Evolutionary conservation across 805 yeast genomes (phyloP).

Genomic region (Ascoidea asiatica): DNA sequence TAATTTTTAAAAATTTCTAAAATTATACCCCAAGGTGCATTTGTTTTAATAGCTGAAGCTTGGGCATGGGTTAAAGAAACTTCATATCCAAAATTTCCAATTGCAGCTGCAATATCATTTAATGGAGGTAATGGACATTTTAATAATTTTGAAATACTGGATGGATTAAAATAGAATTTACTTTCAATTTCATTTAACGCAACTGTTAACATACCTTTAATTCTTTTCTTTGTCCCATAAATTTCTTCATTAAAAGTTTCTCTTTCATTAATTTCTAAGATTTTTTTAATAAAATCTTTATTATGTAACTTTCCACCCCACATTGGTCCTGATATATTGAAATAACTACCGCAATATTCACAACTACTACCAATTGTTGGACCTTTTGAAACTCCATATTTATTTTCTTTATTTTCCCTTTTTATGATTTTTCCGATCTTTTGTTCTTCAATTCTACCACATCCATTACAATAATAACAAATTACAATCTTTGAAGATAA

Average conservation of each 20-base stretch:
- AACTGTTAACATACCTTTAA: conserved; percentile 83
- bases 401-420: conserved; percentile 23
- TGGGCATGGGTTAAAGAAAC: conserved; percentile 85
- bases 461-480: conserved; percentile 76
- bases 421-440: conserved; percentile 52
- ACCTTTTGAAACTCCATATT: conserved; percentile 54
- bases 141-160: conserved; percentile 58
- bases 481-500: conserved; percentile 66
- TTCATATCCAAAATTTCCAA: conserved; percentile 71
- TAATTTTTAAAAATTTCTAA: conserved; percentile 65
- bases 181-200: conserved; percentile 54
- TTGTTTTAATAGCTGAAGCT: conserved; percentile 75
- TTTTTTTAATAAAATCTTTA: conserved; percentile 45
- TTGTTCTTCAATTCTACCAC: conserved; percentile 62
- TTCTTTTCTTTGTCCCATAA: conserved; percentile 73
- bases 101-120: conserved; percentile 56
- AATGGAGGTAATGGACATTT: conserved; percentile 79
- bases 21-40: conserved; percentile 74
- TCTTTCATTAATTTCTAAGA: conserved; percentile 39
- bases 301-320: conserved; percentile 79
- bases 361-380: conserved; percentile 52
- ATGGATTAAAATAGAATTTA: conserved; percentile 71
- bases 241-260: conserved; percentile 32
- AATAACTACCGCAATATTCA: conserved; percentile 48
- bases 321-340: conserved; percentile 92